A percentile compares a stretch with the other conserved stretches of the same genome.
These are phyloP conservation scores for Solanum pennellii DNA, from an alignment of 257 asterid genomes.

Conservation along the genomic window DNA sequence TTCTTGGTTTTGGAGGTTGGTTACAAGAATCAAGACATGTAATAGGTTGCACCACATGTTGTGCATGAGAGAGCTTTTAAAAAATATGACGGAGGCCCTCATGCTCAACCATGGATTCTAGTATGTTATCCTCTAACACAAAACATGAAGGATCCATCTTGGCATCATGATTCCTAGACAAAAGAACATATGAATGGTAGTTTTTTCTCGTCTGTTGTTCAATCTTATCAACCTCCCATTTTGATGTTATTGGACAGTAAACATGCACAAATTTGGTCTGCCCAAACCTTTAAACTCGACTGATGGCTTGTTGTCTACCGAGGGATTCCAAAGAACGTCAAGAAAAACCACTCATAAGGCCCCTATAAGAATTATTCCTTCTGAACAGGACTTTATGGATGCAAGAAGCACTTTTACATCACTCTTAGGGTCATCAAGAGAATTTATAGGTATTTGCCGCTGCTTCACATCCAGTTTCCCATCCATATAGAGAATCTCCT, in stretches of 20 bases:
- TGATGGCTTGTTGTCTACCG: conserved; percentile 55
- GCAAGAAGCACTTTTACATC: too few species aligned
- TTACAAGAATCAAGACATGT: not conserved
- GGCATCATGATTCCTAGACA: too few species aligned
- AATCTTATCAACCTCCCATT: too few species aligned
- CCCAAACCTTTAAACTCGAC: conserved; percentile 71
- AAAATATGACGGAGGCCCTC: too few species aligned
- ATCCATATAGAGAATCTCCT: conserved; percentile 32
- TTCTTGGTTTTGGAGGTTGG: conserved; percentile 8
- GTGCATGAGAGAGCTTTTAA: too few species aligned
- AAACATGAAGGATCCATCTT: not conserved
- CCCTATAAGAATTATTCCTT: conserved; percentile 34
- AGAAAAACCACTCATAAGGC: conserved; percentile 73
- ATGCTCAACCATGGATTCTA: not conserved
- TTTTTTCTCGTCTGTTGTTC: too few species aligned
- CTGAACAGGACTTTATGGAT: too few species aligned
- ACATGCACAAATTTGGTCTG: conserved; percentile 53
- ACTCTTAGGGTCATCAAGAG: too few species aligned
- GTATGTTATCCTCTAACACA: conserved; percentile 25
- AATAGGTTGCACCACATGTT: not conserved
- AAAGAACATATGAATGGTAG: too few species aligned
- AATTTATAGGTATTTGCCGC: too few species aligned
- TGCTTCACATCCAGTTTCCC: too few species aligned
- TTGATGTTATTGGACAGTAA: conserved; percentile 2
- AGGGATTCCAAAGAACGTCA: conserved; percentile 73